Base-by-base conservation (phyloP, 1,284 basidiomycete species). In the Inonotus hispidus region DNA sequence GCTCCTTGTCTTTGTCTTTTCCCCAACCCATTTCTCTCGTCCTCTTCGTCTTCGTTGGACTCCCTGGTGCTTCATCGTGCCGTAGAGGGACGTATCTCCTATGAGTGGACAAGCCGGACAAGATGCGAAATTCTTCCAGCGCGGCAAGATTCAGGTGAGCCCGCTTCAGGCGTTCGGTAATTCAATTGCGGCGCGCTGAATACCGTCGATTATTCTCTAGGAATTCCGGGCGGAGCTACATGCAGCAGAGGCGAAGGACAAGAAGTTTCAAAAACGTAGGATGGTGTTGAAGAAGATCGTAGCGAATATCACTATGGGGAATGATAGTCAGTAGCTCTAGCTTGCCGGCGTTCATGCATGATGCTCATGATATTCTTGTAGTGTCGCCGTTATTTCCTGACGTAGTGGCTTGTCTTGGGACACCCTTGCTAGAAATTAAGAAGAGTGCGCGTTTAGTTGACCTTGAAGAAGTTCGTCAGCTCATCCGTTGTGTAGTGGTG, bases 271-370 rank as follows among this genome's bases (percentile, higher is more conserved):
- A 66, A 93, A 93, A 75, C 84, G 93, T 67, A 96, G 94, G 82
- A 93, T 83, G 0, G 90, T 92, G 23, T 76, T 98, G 69, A 98
- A 98, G 83, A 95, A 95, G 80, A 90, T 98, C 66, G 93, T 96
- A 21, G 92, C 93, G 54, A 95, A 93, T 73, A 95, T 95, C 72
- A 97, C 94, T 1, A 95, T 95, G 88, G 94, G 94, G 61, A 95
- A 94, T 70, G 93, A 95, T 73, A 92, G 93, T 90, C 74, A 74
- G 87, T 85, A 74, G 68, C 16, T 54, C 25, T 21, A 38, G 19
- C 38, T 39, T 55, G 50, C 21, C 23, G 55, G 38, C 6, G n/a
- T 16, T 3, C 21, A 27, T 29, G n/a, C 49, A 50, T 43, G 46
- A 23, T 19, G 45, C 32, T 41, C 14, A 62, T 19, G n/a, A 10